Evolutionary conservation across 1,284 basidiomycete genomes (phyloP), one percentile per base, ranked within the genome.

Genomic region (Cutaneotrichosporon sp.): DNA sequence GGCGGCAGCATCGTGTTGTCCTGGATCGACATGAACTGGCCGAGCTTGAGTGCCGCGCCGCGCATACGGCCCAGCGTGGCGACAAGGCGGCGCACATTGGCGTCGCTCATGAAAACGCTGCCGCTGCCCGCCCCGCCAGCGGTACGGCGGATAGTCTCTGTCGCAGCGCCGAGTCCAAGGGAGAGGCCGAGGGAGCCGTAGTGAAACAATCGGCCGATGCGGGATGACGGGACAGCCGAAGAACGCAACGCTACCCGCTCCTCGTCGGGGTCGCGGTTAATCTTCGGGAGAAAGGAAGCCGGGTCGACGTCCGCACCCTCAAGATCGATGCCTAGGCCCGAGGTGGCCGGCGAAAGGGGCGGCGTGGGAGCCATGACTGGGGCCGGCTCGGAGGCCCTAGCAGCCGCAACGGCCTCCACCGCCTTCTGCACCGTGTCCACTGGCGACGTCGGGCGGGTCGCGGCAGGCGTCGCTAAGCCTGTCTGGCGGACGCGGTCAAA

Each of bases 11-110:
- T 84, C 73, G 94, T 89, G 5, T 91, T 90, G 78, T 97, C 93
- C 85, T 99, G 96, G 47, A 99, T 98, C 73, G 91, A 95, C 84
- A 99, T 85, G 75, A 99, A 99, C 76, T 99, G 97, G 0, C 96
- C 96, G 2, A 99, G 82, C 81, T 99, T 99, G 65, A 99, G 83
- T 0, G 96, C 97, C 0, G 97, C 96, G 0, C 96, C 96, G 21
- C 96, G 85, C 96, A 99, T 98, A 72, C 89, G 87, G 0, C 91
- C 90, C 16, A 99, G 84, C 74, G 97, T 97, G 10, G 89, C 88
- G 0, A 99, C 96, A 0, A 99, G 84, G 2, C 96, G 86, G 58
- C 89, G 88, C 60, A 98, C 86, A 75, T 99, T 97, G 2, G 89
- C 87, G 76, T 95, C 92, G 2, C 89, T 91, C 86, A 96, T 86